phyloP scores from a whole-genome alignment of 768 basidiomycete species.

The Boletus subcaerulescens region DNA sequence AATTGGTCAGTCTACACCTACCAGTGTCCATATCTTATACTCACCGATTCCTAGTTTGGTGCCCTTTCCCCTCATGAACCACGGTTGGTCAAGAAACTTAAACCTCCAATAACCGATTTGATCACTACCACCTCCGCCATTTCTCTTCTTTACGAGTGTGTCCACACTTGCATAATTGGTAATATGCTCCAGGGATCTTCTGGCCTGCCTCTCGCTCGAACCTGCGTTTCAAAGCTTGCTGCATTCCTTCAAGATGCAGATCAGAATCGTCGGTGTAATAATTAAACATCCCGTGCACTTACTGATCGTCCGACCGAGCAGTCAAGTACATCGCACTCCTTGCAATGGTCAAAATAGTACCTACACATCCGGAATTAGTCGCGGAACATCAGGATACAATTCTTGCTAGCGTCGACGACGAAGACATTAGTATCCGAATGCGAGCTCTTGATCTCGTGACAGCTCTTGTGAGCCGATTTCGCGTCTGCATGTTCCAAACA shows the following conservation, averaged over 20 bases:
- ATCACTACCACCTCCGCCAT: constrained; percentile 96
- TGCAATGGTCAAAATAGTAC: constrained; percentile 94
- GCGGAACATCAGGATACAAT: constrained; percentile 92
- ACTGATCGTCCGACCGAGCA: constrained; percentile 36
- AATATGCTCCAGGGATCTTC: constrained; percentile 85
- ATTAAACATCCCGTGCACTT: constrained; percentile 8
- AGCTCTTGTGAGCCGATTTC: constrained; percentile 66
- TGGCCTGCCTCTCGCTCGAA: constrained; percentile 75
- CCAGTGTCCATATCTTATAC: background rate
- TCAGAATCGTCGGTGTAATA: constrained; percentile 78
- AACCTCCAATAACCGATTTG: constrained; percentile 90
- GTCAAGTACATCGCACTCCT: constrained; percentile 97
- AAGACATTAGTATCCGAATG: constrained; percentile 95
- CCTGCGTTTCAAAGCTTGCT: constrained; percentile 92
- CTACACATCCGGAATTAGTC: constrained; percentile 84
- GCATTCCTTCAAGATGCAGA: constrained; percentile 89
- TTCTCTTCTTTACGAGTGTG: constrained; percentile 95
- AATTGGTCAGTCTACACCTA: constrained; percentile 59
- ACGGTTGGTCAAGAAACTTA: constrained; percentile 89
- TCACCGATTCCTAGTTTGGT: constrained; percentile 66
- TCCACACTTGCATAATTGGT: constrained; percentile 96
- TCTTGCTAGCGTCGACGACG: constrained; percentile 83
- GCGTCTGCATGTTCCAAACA: background rate
- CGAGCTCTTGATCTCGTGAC: constrained; percentile 91
- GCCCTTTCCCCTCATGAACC: constrained; percentile 89